phyloP scores from a whole-genome alignment of 2,329 filamentous ascomycete species.

The Dactylonectria estremocensis region DNA sequence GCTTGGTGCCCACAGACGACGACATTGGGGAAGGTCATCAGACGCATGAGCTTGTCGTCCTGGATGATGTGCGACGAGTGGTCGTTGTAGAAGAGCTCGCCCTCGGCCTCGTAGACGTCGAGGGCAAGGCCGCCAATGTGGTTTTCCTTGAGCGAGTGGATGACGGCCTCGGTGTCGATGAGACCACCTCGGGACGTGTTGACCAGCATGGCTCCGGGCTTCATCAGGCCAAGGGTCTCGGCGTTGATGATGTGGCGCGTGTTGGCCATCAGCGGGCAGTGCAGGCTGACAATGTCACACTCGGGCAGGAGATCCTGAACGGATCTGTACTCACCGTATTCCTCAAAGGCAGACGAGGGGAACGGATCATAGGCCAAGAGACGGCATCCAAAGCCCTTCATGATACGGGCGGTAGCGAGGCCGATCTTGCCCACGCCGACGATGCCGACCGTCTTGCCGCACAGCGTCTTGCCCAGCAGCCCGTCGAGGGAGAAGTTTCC shows the following conservation, averaged over 20 bases:
- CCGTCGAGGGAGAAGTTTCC: constrained; percentile 79
- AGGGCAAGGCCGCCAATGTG: constrained; percentile 74
- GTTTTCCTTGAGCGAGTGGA: constrained; percentile 72
- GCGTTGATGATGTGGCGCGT: constrained; percentile 75
- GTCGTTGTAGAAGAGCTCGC: constrained; percentile 76
- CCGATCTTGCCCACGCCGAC: constrained; percentile 78
- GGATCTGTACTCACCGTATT: constrained; percentile 66
- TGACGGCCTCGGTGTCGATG: constrained; percentile 72
- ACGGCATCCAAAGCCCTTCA: constrained; percentile 75
- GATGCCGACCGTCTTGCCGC: constrained; percentile 77
- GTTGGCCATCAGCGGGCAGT: constrained; percentile 74
- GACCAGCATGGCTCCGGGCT: constrained; percentile 72
- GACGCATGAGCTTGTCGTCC: constrained; percentile 75
- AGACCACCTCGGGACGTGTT: constrained; percentile 79
- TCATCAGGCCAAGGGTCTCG: constrained; percentile 68
- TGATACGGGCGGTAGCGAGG: constrained; percentile 72
- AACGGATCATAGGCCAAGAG: constrained; percentile 75
- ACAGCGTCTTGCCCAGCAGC: constrained; percentile 72
- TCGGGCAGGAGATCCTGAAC: constrained; percentile 68
- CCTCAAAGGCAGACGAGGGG: constrained; percentile 63
- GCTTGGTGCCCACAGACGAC: constrained; percentile 78
- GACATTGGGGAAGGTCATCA: constrained; percentile 79
- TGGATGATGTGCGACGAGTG: constrained; percentile 76
- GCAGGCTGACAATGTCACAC: constrained; percentile 75
- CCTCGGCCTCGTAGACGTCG: constrained; percentile 79